Conservation (phyloP, 1,139 yeast species). For the Suhomyces ambrosiae region DNA sequence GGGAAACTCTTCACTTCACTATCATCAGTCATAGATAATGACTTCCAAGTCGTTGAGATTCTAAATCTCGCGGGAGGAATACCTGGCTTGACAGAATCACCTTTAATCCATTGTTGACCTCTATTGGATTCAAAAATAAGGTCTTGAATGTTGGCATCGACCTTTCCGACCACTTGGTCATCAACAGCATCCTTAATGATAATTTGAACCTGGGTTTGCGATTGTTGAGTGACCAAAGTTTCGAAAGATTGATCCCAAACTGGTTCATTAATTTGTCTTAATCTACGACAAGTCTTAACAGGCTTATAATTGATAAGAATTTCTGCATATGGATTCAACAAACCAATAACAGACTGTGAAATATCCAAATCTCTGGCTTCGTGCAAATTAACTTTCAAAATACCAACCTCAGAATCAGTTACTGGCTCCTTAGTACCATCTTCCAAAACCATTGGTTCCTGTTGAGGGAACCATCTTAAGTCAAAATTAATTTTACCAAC, state of each 20-base stretch:
- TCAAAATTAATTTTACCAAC: slow-evolving; percentile 65
- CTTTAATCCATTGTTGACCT: slow-evolving; percentile 53
- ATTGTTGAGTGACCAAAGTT: slow-evolving; percentile 59
- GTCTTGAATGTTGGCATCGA: slow-evolving; percentile 57
- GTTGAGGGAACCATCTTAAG: slow-evolving; percentile 62
- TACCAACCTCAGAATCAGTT: slow-evolving; percentile 67
- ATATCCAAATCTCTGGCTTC: slow-evolving; percentile 73
- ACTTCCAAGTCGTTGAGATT: slow-evolving; percentile 68
- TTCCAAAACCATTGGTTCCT: slow-evolving; percentile 47
- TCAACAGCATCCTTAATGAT: slow-evolving; percentile 58
- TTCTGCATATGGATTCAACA: slow-evolving; percentile 71
- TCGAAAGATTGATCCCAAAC: slow-evolving; percentile 68
- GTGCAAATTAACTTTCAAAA: slow-evolving; percentile 68
- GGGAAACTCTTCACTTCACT: slow-evolving; percentile 44
- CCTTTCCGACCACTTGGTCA: slow-evolving; percentile 52
- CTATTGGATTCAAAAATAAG: slow-evolving; percentile 55
- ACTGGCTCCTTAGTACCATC: slow-evolving; percentile 54
- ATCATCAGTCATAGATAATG: slow-evolving; percentile 62
- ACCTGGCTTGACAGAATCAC: slow-evolving; percentile 36
- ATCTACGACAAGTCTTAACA: slow-evolving; percentile 56
- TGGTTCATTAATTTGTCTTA: slow-evolving; percentile 71
- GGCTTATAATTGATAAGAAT: slow-evolving; percentile 58
- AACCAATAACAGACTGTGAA: slow-evolving; percentile 65
- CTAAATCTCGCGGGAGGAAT: slow-evolving; percentile 52
- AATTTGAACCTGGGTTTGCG: slow-evolving; percentile 54